These are phyloP conservation scores for Sporobolomyces pararoseus DNA, from an alignment of 768 basidiomycete species.

Conservation along the genomic window DNA sequence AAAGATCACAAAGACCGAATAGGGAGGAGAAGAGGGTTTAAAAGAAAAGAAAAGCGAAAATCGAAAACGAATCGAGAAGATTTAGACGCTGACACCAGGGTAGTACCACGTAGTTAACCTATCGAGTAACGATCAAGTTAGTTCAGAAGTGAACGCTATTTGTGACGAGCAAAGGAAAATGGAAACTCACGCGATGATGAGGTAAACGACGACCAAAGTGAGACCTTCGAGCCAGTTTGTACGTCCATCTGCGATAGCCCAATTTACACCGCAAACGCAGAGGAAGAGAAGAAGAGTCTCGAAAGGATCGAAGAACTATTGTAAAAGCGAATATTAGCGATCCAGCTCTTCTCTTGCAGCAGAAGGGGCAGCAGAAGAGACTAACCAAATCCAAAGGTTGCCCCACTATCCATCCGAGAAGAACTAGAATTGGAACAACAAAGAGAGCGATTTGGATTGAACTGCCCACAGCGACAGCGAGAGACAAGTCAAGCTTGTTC, in stretches of 20 bases:
- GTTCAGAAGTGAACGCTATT: background rate
- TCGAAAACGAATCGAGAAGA: background rate
- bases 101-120: slow-evolving; percentile 18
- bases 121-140: background rate
- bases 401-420: slow-evolving; percentile 72
- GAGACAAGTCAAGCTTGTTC: slow-evolving; percentile 73
- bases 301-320: slow-evolving; percentile 72
- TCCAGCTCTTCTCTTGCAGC: no score
- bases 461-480: slow-evolving; percentile 78
- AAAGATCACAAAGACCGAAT: no score
- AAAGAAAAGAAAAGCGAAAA: background rate
- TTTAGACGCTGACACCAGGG: slow-evolving; percentile 3
- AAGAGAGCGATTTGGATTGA: slow-evolving; percentile 74
- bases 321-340: slow-evolving; percentile 26
- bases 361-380: background rate
- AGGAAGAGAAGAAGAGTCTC: slow-evolving; percentile 63
- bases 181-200: slow-evolving; percentile 58
- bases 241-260: slow-evolving; percentile 73
- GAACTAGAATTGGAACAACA: slow-evolving; percentile 62
- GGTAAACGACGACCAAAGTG: slow-evolving; percentile 46
- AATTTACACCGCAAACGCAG: slow-evolving; percentile 66
- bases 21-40: background rate
- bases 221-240: slow-evolving; percentile 82
- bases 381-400: slow-evolving; percentile 54
- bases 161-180: background rate